These are phyloP conservation scores for Cladosporium sp. DNA, from an alignment of 2,329 filamentous ascomycete species.

Conservation along the genomic window DNA sequence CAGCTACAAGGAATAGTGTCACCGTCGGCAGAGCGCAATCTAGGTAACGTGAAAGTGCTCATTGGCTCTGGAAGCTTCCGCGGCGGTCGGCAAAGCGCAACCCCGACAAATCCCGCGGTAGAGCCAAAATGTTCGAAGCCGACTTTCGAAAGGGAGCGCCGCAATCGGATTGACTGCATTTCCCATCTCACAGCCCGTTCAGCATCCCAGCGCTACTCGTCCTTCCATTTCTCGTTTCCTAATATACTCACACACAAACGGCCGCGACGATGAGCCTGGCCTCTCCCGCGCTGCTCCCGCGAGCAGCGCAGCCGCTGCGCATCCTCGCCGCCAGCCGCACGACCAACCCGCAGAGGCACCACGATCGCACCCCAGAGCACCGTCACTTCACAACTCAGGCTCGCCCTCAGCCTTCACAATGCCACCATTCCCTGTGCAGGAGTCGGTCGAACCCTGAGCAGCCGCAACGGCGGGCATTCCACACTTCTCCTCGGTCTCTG, in stretches of 20 bases:
- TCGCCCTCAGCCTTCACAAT: conserved; percentile 13
- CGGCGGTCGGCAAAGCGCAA: conserved; percentile 3
- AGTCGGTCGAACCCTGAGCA: conserved; percentile 21
- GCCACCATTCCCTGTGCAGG: conserved; percentile 12
- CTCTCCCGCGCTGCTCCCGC: conserved; percentile 29
- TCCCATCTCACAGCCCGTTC: neutral
- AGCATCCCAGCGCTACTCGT: neutral
- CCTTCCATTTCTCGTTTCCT: neutral
- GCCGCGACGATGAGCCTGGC: conserved; percentile 29
- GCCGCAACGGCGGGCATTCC: conserved; percentile 40
- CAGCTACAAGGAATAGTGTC: too few relatives aligned
- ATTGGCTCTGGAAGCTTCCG: conserved; percentile 10
- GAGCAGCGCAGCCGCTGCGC: conserved; percentile 28
- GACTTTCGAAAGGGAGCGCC: neutral
- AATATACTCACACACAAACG: neutral
- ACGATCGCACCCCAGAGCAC: conserved; percentile 9
- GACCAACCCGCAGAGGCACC: conserved; percentile 13
- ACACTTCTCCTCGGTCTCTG: conserved; percentile 49
- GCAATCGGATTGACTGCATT: neutral
- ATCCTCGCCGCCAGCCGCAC: conserved; percentile 29
- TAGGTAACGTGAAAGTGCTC: neutral
- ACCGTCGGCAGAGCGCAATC: neutral
- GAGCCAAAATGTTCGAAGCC: conserved; percentile 6
- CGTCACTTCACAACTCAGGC: conserved; percentile 15
- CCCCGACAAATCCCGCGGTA: conserved; percentile 3